Conservation (phyloP, 2,329 filamentous ascomycete genomes). For the Emmonsiellopsis sp. region DNA sequence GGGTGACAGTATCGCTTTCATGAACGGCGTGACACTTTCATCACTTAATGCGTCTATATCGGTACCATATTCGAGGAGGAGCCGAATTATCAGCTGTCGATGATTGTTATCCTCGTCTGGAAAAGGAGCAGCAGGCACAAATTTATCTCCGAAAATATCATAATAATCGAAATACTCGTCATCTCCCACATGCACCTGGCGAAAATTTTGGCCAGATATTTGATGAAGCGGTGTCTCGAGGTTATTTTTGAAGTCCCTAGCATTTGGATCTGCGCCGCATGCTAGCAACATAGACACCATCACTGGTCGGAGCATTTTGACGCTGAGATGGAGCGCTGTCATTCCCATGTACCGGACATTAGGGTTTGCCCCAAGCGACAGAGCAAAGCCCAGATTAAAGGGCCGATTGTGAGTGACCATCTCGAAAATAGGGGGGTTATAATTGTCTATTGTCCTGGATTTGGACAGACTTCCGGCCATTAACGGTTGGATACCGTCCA, state of each 20-base stretch:
- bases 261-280: background rate
- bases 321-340: background rate
- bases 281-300: background rate
- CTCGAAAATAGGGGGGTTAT: background rate
- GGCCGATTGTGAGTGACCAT: background rate
- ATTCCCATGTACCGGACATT: background rate
- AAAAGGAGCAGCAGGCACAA: background rate
- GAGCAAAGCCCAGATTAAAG: background rate
- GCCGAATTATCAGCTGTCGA: background rate
- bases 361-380: background rate
- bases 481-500: background rate
- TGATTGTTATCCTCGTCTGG: background rate
- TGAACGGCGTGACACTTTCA: background rate
- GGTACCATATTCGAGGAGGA: background rate
- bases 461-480: background rate
- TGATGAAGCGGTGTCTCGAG: background rate
- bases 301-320: background rate
- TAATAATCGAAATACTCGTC: background rate
- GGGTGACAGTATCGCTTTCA: background rate
- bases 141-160: background rate
- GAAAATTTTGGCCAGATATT: background rate
- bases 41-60: background rate
- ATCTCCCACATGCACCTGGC: background rate
- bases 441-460: background rate
- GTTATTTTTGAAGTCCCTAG: background rate